These are phyloP conservation scores for Tetracladium marchalianum DNA, from an alignment of 495 filamentous ascomycete species.

Conservation along the genomic window DNA sequence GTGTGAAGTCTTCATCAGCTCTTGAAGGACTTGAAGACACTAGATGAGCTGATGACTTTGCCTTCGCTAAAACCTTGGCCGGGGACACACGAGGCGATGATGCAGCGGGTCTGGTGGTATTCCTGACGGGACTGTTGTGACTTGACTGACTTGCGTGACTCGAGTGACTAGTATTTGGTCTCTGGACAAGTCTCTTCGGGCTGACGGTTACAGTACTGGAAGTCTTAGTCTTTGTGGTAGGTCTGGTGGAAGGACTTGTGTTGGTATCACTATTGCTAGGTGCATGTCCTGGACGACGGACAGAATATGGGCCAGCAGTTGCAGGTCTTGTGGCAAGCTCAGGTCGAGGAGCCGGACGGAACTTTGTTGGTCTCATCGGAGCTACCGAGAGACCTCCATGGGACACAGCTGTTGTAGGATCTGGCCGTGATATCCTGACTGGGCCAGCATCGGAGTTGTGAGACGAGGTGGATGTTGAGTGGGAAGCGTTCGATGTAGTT, in stretches of 20 bases:
- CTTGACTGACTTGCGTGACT: conserved; percentile 18
- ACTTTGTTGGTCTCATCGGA: conserved; percentile 40
- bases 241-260: conserved; percentile 16
- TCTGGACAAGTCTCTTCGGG: conserved; percentile 8
- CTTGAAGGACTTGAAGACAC: conserved; percentile 24
- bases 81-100: conserved; percentile 27
- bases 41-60: conserved; percentile 8
- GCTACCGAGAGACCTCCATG: conserved; percentile 44
- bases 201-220: conserved; percentile 13
- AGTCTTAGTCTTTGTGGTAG: conserved; percentile 10
- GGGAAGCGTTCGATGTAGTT: conserved; percentile 31
- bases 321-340: conserved; percentile 41
- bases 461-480: conserved; percentile 22
- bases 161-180: conserved; percentile 23
- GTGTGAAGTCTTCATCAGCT: conserved; percentile 40
- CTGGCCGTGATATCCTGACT: conserved; percentile 27
- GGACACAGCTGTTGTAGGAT: conserved; percentile 23
- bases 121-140: conserved; percentile 19
- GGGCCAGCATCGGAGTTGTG: conserved; percentile 7
- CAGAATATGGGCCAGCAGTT: conserved; percentile 47
- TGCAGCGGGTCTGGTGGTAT: conserved; percentile 12
- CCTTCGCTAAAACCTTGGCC: conserved; percentile 22
- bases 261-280: conserved; percentile 26
- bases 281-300: conserved; percentile 35
- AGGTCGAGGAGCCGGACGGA: conserved; percentile 23